These are phyloP conservation scores for Paxillus rubicundulus DNA, from an alignment of 768 basidiomycete species.

Conservation along the genomic window DNA sequence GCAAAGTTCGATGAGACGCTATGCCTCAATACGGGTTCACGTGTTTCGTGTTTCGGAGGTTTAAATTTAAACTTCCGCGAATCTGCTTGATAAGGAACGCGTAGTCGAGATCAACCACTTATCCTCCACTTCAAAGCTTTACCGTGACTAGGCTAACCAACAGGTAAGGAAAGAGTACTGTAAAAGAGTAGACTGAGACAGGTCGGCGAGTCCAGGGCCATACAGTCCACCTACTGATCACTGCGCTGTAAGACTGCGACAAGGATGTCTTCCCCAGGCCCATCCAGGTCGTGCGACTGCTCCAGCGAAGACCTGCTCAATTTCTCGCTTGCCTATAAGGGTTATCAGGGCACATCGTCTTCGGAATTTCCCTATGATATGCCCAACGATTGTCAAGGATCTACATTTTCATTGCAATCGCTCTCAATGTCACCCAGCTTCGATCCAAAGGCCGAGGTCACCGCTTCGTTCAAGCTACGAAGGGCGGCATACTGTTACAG, in stretches of 20 bases:
- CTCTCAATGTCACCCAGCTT: constrained; percentile 14
- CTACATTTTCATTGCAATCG: background rate
- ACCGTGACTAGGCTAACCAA: background rate
- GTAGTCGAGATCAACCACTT: too few species aligned
- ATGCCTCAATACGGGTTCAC: too few species aligned
- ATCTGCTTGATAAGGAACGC: background rate
- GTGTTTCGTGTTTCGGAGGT: constrained; percentile 8
- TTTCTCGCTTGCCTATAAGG: constrained; percentile 5
- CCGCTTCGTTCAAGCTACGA: background rate
- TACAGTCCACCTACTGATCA: background rate
- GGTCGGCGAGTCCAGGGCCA: background rate
- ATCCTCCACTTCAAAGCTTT: background rate
- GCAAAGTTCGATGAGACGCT: background rate
- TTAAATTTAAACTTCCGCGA: background rate
- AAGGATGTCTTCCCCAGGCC: background rate
- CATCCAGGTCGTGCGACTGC: constrained; percentile 1
- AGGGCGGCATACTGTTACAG: background rate
- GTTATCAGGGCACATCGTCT: constrained; percentile 5
- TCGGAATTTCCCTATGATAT: background rate
- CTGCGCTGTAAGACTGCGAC: background rate
- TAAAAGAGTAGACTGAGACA: background rate
- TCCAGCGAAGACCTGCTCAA: constrained; percentile 9
- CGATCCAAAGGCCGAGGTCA: constrained; percentile 1
- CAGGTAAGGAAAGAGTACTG: constrained; percentile 11
- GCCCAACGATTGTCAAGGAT: background rate